Percentiles rank a stretch among this genome's conserved stretches.
These are phyloP conservation scores for Termitomyces sp. DNA, from an alignment of 768 basidiomycete species.

Conservation along the genomic window DNA sequence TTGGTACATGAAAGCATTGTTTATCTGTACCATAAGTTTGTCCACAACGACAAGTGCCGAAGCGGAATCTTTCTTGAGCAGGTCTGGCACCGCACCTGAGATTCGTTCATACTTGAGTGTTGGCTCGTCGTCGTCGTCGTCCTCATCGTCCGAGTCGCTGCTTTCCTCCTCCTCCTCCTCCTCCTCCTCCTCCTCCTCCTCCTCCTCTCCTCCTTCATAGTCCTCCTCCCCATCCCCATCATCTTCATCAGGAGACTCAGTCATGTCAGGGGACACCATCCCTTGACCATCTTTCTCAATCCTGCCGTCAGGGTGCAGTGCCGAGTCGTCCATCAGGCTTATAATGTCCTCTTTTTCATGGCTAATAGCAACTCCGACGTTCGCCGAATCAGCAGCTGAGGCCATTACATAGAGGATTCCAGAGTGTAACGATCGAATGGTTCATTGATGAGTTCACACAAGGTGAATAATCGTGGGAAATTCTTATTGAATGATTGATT, in stretches of 20 bases:
- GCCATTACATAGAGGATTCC: constrained; percentile 11
- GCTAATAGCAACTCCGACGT: background rate
- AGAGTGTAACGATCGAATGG: background rate
- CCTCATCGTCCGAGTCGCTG: constrained; percentile 55
- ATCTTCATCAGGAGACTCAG: constrained; percentile 18
- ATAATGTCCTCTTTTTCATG: background rate
- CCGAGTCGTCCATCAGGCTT: background rate
- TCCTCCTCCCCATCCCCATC: constrained; percentile 16
- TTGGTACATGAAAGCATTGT: background rate
- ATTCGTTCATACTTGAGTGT: constrained; percentile 88
- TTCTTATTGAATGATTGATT: background rate
- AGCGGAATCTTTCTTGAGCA: constrained; percentile 86
- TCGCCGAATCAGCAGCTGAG: background rate
- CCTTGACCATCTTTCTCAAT: background rate
- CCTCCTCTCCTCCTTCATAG: constrained; percentile 19
- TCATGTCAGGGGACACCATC: constrained; percentile 6
- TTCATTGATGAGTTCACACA: background rate
- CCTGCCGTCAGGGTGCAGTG: background rate
- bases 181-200: constrained; percentile 23
- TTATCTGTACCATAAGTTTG: constrained; percentile 54
- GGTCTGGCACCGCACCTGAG: constrained; percentile 61
- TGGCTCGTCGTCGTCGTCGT: constrained; percentile 73
- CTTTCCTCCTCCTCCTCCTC: constrained; percentile 36
- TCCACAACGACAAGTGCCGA: constrained; percentile 76
- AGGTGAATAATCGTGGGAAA: background rate